A percentile compares a stretch with the other conserved stretches of the same genome.
These are phyloP conservation scores for Boletus sensibilis DNA, from an alignment of 768 basidiomycete species.

Conservation along the genomic window DNA sequence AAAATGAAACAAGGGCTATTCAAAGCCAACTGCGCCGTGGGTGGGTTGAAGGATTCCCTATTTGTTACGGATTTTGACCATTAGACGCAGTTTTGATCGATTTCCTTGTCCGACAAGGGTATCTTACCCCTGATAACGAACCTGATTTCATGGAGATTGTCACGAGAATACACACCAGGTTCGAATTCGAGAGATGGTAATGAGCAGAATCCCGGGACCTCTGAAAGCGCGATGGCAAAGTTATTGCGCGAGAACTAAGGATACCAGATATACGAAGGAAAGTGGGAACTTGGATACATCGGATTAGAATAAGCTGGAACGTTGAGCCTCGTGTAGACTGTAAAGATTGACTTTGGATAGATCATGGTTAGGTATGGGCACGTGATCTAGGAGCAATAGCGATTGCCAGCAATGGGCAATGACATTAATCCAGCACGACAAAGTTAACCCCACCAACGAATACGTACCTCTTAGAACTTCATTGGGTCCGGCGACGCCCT, in stretches of 20 bases:
- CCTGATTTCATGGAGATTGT: slow-evolving; percentile 75
- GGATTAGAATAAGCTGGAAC: background rate
- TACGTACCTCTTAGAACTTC: background rate
- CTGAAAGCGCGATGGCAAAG: background rate
- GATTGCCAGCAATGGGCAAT: too few species aligned
- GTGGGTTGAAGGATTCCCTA: slow-evolving; percentile 39
- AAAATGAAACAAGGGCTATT: slow-evolving; percentile 72
- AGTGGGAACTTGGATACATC: background rate
- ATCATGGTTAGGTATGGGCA: background rate
- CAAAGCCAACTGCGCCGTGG: slow-evolving; percentile 90
- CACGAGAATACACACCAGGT: slow-evolving; percentile 69
- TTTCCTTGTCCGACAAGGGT: slow-evolving; percentile 83
- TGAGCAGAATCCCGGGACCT: background rate
- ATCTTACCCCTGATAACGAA: slow-evolving; percentile 86
- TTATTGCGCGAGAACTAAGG: background rate
- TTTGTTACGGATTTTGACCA: slow-evolving; percentile 2
- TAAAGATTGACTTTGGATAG: background rate
- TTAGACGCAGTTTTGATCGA: slow-evolving; percentile 75
- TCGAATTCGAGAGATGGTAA: slow-evolving; percentile 60
- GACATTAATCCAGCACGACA: too few species aligned
- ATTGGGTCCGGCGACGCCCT: background rate
- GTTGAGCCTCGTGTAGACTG: background rate
- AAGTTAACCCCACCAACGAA: background rate
- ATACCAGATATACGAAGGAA: background rate
- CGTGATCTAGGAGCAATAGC: slow-evolving; percentile 8